Conservation (phyloP, 345 rosid genomes). For the Brassica rapa region DNA sequence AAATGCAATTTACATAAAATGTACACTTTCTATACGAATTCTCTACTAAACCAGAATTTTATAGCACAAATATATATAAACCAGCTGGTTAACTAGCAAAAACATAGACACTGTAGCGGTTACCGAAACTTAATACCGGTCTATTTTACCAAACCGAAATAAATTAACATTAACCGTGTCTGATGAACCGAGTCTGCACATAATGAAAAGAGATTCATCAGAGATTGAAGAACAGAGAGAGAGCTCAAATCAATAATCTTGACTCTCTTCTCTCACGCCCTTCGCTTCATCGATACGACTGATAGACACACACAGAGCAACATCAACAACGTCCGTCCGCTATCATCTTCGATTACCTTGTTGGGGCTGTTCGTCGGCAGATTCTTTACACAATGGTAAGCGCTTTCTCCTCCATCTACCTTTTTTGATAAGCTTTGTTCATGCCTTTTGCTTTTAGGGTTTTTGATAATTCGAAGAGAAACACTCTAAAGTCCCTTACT, state of each 20-base stretch:
- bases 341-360: conserved; percentile 6
- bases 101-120: background rate
- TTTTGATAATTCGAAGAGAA: background rate
- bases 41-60: background rate
- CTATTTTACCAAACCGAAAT: background rate
- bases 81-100: background rate
- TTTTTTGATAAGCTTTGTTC: background rate
- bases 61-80: background rate
- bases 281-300: background rate
- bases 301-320: background rate
- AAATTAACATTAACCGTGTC: background rate
- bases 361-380: conserved; percentile 20
- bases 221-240: conserved; percentile 12
- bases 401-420: conserved; percentile 13
- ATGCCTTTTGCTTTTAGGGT: background rate
- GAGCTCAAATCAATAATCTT: conserved; percentile 27
- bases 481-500: background rate
- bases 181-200: background rate
- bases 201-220: background rate
- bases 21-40: background rate
- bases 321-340: background rate
- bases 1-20: background rate
- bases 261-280: conserved; percentile 21
- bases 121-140: background rate
- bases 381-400: conserved; percentile 31